Evolutionary conservation across 2,329 filamentous ascomycete species (phyloP).

Genomic region (Polychaeton citri): DNA sequence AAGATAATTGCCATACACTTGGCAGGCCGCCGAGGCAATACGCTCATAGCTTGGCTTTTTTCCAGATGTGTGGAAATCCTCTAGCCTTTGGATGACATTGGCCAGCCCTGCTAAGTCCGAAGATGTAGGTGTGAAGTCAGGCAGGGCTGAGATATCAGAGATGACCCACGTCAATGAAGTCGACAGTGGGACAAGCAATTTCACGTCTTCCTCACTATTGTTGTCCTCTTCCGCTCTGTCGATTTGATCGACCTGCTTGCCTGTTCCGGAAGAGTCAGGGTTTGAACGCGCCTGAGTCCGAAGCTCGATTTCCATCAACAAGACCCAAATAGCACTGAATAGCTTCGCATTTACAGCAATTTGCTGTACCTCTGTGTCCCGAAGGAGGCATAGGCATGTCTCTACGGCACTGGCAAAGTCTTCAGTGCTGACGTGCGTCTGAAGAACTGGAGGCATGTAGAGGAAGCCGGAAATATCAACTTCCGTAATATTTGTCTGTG

Average conservation of each 20-base stretch:
- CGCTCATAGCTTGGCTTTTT: neutral
- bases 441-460: neutral
- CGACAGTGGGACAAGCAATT: slow-evolving; percentile 12
- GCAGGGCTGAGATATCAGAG: slow-evolving; percentile 16
- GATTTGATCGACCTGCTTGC: neutral
- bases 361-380: slow-evolving; percentile 11
- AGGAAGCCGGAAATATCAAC: neutral
- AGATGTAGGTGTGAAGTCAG: slow-evolving; percentile 8
- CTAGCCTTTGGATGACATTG: slow-evolving; percentile 1
- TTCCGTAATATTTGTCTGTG: too few species aligned
- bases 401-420: slow-evolving; percentile 12
- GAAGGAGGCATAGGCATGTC: slow-evolving; percentile 11
- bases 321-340: slow-evolving; percentile 9
- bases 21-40: slow-evolving; percentile 12
- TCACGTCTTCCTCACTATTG: slow-evolving; percentile 4
- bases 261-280: too few species aligned
- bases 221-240: too few species aligned
- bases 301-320: slow-evolving; percentile 7
- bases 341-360: slow-evolving; percentile 7
- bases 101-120: slow-evolving; percentile 4
- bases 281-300: neutral
- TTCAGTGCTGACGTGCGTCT: slow-evolving; percentile 3
- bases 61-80: neutral
- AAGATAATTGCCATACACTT: slow-evolving; percentile 18
- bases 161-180: slow-evolving; percentile 17